A percentile compares a stretch with the other conserved stretches of the same genome.
Evolutionary conservation across 192 early-diverging fungal genomes (phyloP).

Genomic region (Podochytrium sp.): DNA sequence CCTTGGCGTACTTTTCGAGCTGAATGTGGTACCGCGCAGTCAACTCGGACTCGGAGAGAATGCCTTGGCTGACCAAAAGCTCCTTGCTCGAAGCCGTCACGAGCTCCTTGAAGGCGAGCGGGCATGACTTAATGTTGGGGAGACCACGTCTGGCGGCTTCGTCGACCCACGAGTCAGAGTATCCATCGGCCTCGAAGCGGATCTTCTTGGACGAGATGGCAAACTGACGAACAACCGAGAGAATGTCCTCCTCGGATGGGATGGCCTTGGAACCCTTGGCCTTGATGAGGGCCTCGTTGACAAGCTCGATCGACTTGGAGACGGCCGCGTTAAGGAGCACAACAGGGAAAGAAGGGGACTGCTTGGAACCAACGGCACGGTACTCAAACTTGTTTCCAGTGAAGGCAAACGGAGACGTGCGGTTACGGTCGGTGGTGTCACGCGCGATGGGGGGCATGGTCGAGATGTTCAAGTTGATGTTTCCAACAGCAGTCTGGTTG

Average conservation of each 20-base stretch:
- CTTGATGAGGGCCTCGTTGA: slow-evolving; percentile 72
- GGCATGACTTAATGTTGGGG: slow-evolving; percentile 90
- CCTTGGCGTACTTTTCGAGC: slow-evolving; percentile 97
- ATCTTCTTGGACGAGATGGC: slow-evolving; percentile 80
- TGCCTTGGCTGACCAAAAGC: slow-evolving; percentile 80
- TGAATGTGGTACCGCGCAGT: slow-evolving; percentile 93
- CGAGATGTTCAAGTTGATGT: slow-evolving; percentile 92
- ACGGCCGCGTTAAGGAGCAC: slow-evolving; percentile 92
- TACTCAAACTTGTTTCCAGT: slow-evolving; percentile 99
- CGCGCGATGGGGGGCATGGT: slow-evolving; percentile 90
- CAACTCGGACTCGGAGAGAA: slow-evolving; percentile 87
- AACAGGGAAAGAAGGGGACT: slow-evolving; percentile 95
- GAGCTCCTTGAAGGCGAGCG: slow-evolving; percentile 88
- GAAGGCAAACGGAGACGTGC: slow-evolving; percentile 98
- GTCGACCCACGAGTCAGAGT: slow-evolving; percentile 91
- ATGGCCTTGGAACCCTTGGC: slow-evolving; percentile 81
- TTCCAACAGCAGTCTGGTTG: slow-evolving; percentile 73
- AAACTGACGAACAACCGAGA: slow-evolving; percentile 83
- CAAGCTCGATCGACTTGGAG: slow-evolving; percentile 75
- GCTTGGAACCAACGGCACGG: slow-evolving; percentile 95
- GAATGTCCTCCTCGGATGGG: slow-evolving; percentile 84
- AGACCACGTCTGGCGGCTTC: slow-evolving; percentile 94
- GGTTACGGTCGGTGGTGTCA: slow-evolving; percentile 98
- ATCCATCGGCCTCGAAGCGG: slow-evolving; percentile 98
- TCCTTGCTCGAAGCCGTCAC: slow-evolving; percentile 66